Evolutionary conservation across 495 filamentous ascomycete genomes (phyloP).

Genomic region (Podospora australis): DNA sequence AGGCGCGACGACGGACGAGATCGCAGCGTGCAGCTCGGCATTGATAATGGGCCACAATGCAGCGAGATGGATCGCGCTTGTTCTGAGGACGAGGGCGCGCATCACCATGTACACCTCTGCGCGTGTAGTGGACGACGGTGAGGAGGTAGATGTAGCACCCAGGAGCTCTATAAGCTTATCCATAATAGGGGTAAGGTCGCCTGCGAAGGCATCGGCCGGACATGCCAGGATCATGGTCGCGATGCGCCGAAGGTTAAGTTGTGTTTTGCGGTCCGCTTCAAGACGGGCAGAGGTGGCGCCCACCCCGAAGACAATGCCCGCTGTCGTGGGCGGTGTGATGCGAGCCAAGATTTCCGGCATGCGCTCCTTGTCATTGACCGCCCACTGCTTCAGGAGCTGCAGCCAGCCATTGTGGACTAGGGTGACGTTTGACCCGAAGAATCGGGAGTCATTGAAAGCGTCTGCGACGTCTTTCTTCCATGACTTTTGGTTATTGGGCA

Average conservation of each 20-base stretch:
- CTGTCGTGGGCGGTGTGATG: constrained; percentile 80
- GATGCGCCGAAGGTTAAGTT: constrained; percentile 82
- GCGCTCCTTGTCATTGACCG: constrained; percentile 77
- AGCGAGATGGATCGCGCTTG: constrained; percentile 67
- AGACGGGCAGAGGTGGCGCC: constrained; percentile 89
- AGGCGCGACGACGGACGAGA: constrained; percentile 67
- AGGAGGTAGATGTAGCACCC: constrained; percentile 77
- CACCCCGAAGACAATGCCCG: constrained; percentile 95
- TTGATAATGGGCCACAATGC: constrained; percentile 88
- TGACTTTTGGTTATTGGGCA: constrained; percentile 72
- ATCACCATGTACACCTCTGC: constrained; percentile 87
- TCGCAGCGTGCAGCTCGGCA: constrained; percentile 72
- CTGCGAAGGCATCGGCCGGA: constrained; percentile 68
- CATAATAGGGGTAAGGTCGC: constrained; percentile 62
- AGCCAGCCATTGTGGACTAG: constrained; percentile 73
- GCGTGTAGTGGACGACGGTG: constrained; percentile 82
- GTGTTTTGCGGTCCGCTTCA: constrained; percentile 89
- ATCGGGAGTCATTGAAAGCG: constrained; percentile 82
- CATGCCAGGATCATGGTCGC: constrained; percentile 70
- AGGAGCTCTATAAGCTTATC: constrained; percentile 86
- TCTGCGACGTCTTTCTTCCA: constrained; percentile 93
- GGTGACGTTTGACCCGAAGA: constrained; percentile 62
- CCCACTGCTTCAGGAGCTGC: constrained; percentile 74
- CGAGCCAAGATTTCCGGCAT: constrained; percentile 73
- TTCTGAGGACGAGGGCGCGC: constrained; percentile 71